Base-by-base conservation (phyloP, 352 stramenopile genomes). In the Globisporangium acanthophoron region DNA sequence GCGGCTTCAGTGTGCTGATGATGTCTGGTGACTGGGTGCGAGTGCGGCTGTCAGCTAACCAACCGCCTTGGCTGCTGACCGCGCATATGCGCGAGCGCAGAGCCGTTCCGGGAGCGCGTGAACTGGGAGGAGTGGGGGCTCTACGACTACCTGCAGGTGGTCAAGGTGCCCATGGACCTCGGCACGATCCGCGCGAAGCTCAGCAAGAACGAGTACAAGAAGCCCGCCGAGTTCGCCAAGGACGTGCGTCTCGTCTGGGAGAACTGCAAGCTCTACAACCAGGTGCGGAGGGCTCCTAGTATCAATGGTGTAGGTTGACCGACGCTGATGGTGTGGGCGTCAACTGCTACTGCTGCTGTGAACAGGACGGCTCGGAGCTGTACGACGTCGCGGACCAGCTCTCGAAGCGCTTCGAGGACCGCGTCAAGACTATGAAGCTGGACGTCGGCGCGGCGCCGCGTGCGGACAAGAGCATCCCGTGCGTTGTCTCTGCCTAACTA, bases 121-220 rank as follows among this genome's bases (percentile, higher is more conserved):
- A 94, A 94, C 70, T 94, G 85, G 85, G 85, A 94, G 59, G 85
- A 94, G 60, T 94, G 82, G 84, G 84, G 81, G 9, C 76, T 97
- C 15, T 88, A 92, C 53, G 89, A 97, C 75, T 97, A 97, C 72
- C 66, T 94, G 41, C 74, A 94, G 61, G 76, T 96, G 50, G 83
- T 97, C 39, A 97, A 97, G 62, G 78, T 83, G 59, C 90, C 90
- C 40, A 97, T 97, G 88, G 90, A 97, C 66, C 73, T 97, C 35
- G 88, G 88, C 44, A 96, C 90, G 31, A 87, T 97, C 45, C 83
- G 81, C 58, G 68, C 11, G 52, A 93, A 91, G 65, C 66, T 95
- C 12, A 64, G 51, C 59, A 92, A 91, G 66, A 80, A 77, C 39
- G 83, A 93, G 61, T 93, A 95, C 80, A 89, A 90, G 61, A 94